Base-by-base conservation (phyloP, 163 green algal species). In the Chloromonas sp. region DNA sequence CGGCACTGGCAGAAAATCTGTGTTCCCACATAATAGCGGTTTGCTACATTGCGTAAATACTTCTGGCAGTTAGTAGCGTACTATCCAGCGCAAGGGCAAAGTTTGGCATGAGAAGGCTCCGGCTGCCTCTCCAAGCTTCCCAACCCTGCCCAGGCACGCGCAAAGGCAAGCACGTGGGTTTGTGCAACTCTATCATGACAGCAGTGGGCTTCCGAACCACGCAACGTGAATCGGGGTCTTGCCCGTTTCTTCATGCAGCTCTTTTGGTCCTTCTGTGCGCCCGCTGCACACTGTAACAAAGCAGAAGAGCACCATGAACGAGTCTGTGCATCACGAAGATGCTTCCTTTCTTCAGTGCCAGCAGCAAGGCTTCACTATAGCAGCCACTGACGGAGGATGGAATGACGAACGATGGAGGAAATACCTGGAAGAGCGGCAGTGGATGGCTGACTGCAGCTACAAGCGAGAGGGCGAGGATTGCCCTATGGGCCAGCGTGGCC, bases 401-500 rank as follows among this genome's bases (percentile, higher is more conserved):
- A 5, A 71, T 15, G 80, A 83, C 61, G 60, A 83, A 14, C 57
- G 14, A 60, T 83, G 80, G 80, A 59, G 2, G 1, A 8, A 2
- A 1, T 83, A 71, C 61, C 60, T 83, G 80, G 80, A 83, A 15
- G 80, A 83, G 61, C 61, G 80, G 0, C 8, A 83, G 61, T 83
- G 80, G 80, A 83, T 83, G 80, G 3, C 13, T 0, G 80, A 83
- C 60, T 71, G 36, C 36, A 57, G 60, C 14, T 83, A 76, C 80
- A 83, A 83, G 80, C 60, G 80, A 1, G 80, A 83, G 14, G 80
- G 80, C 11, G 80, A 83, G 61, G 80, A 83, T 11, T 78, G 60
- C 80, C 80, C 59, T 14, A 83, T 60, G 61, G 80, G 80, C 1
- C 60, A 0, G 1, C 60, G 80, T 1, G 80, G 80, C 36, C 2